These are phyloP conservation scores for Suillus occidentalis DNA, from an alignment of 768 basidiomycete genomes.

Conservation along the genomic window DNA sequence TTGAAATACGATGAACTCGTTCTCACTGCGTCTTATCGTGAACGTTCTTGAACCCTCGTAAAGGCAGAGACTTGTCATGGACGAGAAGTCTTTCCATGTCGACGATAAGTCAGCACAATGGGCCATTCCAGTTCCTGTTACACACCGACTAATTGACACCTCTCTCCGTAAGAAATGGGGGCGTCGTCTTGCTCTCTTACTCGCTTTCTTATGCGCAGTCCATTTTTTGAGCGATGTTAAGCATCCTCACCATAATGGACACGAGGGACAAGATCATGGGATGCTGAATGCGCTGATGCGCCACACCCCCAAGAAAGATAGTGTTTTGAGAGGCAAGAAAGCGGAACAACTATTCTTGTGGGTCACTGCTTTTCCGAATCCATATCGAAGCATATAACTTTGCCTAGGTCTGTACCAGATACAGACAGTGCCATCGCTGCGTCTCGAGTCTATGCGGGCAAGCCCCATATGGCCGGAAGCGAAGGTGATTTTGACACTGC, in stretches of 20 bases:
- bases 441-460: constrained; percentile 51
- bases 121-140: constrained; percentile 21
- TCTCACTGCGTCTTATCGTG: not conserved
- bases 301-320: constrained; percentile 13
- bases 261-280: constrained; percentile 8
- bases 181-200: constrained; percentile 10
- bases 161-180: constrained; percentile 16
- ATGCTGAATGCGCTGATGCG: constrained; percentile 20
- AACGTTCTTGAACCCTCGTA: not conserved
- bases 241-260: not conserved
- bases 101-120: constrained; percentile 7
- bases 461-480: constrained; percentile 64
- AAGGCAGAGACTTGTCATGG: constrained; percentile 16
- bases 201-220: constrained; percentile 11
- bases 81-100: constrained; percentile 13
- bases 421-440: constrained; percentile 48
- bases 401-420: constrained; percentile 49
- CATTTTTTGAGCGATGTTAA: constrained; percentile 8
- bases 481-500: constrained; percentile 57
- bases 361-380: constrained; percentile 15
- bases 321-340: constrained; percentile 31
- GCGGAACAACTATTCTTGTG: constrained; percentile 49
- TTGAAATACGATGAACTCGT: not conserved
- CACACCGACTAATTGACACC: constrained; percentile 7
- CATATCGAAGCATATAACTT: not conserved